Evolutionary conservation across 2,329 filamentous ascomycete species (phyloP).

Genomic region (Xylariales sp.): DNA sequence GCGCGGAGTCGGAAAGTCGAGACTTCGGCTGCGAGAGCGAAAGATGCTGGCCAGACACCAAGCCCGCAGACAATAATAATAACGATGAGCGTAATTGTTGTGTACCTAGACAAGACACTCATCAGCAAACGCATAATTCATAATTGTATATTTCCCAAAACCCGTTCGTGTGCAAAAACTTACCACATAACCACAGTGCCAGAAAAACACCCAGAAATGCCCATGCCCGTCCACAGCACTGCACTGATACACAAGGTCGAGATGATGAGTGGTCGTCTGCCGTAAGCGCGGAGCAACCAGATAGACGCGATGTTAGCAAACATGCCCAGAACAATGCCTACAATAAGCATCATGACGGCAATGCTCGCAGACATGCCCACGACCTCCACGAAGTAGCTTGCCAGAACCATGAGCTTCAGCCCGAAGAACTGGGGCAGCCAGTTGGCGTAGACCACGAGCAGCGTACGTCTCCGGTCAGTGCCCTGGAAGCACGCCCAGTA

Average conservation of each 20-base stretch:
- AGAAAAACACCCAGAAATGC: conserved; percentile 40
- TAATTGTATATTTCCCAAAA: background rate
- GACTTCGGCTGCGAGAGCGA: conserved; percentile 28
- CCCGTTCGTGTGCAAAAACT: too few relatives aligned
- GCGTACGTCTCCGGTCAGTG: conserved; percentile 34
- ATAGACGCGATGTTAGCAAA: conserved; percentile 38
- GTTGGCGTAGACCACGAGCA: conserved; percentile 37
- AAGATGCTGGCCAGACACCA: conserved; percentile 22
- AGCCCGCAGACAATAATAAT: conserved; percentile 28
- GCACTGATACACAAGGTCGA: conserved; percentile 25
- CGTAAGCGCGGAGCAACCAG: conserved; percentile 36
- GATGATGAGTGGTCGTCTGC: conserved; percentile 33
- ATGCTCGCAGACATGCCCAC: conserved; percentile 25
- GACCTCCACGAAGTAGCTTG: conserved; percentile 34
- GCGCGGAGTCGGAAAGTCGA: conserved; percentile 30
- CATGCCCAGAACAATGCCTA: conserved; percentile 40
- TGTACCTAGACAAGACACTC: background rate
- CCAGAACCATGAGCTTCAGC: conserved; percentile 35
- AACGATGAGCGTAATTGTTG: conserved; percentile 33
- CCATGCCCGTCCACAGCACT: conserved; percentile 38
- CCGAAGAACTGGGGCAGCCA: conserved; percentile 40
- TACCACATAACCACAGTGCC: conserved; percentile 34
- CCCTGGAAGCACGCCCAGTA: conserved; percentile 41
- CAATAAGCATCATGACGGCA: conserved; percentile 38
- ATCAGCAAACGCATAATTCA: background rate